A percentile compares a stretch with the other conserved stretches of the same genome.
These are phyloP conservation scores for Takakia lepidozioides DNA, from an alignment of 225 moss, liverwort and hornwort species.

Conservation along the genomic window DNA sequence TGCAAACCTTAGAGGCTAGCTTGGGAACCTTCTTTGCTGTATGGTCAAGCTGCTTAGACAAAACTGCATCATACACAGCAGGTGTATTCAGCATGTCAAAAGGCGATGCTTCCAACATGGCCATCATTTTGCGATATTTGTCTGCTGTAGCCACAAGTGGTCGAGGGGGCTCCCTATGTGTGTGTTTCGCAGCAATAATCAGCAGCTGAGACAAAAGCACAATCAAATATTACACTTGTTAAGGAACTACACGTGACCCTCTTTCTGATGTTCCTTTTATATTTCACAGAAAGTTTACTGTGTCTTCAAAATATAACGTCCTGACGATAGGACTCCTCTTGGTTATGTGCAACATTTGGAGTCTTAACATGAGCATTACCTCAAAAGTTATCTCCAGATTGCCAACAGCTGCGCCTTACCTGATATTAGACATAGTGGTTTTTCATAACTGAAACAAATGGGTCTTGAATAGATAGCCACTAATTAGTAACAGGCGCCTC, in stretches of 20 bases:
- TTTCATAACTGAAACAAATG: no score
- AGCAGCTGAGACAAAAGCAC: conserved; percentile 50
- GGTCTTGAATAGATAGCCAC: no score
- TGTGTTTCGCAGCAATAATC: conserved; percentile 49
- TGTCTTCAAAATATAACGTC: no score
- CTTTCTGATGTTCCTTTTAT: no score
- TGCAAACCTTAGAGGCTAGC: conserved; percentile 41
- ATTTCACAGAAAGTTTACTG: no score
- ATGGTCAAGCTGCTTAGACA: conserved; percentile 8
- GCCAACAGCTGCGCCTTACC: no score
- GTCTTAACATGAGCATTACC: not conserved
- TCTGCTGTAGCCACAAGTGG: conserved; percentile 37
- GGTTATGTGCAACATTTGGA: not conserved
- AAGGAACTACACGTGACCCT: no score
- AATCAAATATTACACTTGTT: no score
- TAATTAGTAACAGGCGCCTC: no score
- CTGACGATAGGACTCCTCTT: no score
- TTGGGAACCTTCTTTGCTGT: conserved; percentile 23
- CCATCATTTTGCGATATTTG: conserved; percentile 10
- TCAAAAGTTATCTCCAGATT: not conserved
- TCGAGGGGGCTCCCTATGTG: conserved; percentile 42
- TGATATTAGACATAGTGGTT: no score
- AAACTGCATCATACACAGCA: conserved; percentile 7
- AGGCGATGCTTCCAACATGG: conserved; percentile 12
- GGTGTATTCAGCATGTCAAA: conserved; percentile 7